phyloP scores from a whole-genome alignment of 495 filamentous ascomycete genomes.

The Umbilicaria muhlenbergii region DNA sequence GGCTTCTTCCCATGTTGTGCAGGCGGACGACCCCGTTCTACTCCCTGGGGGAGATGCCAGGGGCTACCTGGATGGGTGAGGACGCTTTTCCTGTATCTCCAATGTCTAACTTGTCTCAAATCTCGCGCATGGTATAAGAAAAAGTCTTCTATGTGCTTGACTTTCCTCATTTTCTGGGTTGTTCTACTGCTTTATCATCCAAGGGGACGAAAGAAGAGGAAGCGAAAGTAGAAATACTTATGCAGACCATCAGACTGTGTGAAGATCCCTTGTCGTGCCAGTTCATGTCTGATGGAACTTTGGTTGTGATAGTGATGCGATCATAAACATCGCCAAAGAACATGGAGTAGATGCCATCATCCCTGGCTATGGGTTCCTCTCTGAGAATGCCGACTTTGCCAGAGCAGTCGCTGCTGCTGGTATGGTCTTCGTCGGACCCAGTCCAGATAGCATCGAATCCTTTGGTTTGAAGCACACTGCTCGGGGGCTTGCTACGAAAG shows the following conservation, averaged over 20 bases:
- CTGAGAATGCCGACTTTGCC: slow-evolving; percentile 44
- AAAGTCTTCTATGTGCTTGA: background rate
- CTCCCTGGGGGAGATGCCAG: slow-evolving; percentile 28
- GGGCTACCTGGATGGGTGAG: slow-evolving; percentile 31
- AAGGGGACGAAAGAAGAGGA: too few relatives aligned
- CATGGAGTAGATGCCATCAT: slow-evolving; percentile 31
- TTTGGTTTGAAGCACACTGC: slow-evolving; percentile 46
- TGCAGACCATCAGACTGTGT: too few relatives aligned
- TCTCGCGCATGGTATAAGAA: background rate
- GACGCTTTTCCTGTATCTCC: background rate
- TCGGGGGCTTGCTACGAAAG: slow-evolving; percentile 29
- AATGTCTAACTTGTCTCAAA: background rate
- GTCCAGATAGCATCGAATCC: slow-evolving; percentile 32
- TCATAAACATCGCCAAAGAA: slow-evolving; percentile 31
- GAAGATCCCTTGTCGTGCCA: too few relatives aligned
- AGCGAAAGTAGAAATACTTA: too few relatives aligned
- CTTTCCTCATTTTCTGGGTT: background rate
- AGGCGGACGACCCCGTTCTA: slow-evolving; percentile 34
- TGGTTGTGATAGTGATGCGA: slow-evolving; percentile 19
- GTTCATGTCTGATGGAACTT: background rate
- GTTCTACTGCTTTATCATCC: background rate
- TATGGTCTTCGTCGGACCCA: slow-evolving; percentile 38
- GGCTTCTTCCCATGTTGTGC: slow-evolving; percentile 35
- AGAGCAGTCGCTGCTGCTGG: slow-evolving; percentile 28
- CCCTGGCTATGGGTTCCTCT: slow-evolving; percentile 43